Percentiles rank a stretch among this genome's conserved stretches.
phyloP scores from a whole-genome alignment of 306 rosid species.

The Fragaria ananassa region DNA sequence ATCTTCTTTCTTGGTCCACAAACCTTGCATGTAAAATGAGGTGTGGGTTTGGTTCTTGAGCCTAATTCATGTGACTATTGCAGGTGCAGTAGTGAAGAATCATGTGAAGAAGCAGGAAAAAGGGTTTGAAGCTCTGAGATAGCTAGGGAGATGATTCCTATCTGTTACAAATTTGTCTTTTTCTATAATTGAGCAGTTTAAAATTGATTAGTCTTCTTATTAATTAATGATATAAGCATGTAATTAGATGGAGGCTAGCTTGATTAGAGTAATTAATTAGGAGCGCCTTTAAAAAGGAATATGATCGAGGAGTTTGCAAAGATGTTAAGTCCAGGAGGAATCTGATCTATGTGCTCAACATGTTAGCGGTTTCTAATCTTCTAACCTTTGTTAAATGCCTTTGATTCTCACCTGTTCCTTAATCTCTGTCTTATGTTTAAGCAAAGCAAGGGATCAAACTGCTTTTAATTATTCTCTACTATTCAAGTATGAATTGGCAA shows the following conservation, averaged over 20 bases:
- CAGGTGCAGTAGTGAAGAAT: conserved; percentile 67
- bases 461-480: background rate
- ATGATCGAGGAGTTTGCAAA: conserved; percentile 40
- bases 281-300: conserved; percentile 21
- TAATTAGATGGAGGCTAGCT: conserved; percentile 22
- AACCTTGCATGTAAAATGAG: conserved; percentile 20
- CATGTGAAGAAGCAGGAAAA: conserved; percentile 59
- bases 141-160: conserved; percentile 34
- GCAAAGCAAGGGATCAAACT: conserved; percentile 47
- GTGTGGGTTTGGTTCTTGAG: conserved; percentile 17
- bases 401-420: background rate
- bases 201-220: background rate
- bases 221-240: conserved; percentile 28
- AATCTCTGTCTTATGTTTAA: conserved; percentile 6
- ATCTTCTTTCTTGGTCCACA: background rate
- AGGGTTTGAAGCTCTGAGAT: conserved; percentile 55
- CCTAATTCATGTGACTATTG: conserved; percentile 41
- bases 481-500: background rate
- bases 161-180: conserved; percentile 46
- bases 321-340: conserved; percentile 35
- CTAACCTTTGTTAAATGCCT: conserved; percentile 26
- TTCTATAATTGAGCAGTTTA: conserved; percentile 6
- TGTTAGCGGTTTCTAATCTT: conserved; percentile 41
- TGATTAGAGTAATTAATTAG: conserved; percentile 33
- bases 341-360: conserved; percentile 33